Evolutionary conservation across 805 yeast species (phyloP), one percentile per base, ranked within the genome.

Genomic region (Lipomyces mesembrius): DNA sequence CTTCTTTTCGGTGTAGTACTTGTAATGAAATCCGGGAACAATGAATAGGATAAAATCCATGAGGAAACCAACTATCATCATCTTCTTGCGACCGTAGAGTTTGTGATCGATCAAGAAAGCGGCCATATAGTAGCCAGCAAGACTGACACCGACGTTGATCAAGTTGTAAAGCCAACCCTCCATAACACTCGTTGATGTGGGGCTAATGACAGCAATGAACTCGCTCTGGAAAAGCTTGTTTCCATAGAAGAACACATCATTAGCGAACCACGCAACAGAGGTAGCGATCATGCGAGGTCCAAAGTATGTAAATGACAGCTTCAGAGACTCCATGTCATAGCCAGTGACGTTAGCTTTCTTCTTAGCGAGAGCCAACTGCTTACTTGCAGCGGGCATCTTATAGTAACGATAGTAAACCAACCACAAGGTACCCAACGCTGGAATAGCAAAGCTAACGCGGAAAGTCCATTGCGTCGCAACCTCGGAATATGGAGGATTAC

Each of bases 221-320:
- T 69, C 46, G 22, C 71, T 58, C 65, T 74, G 76, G 77, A 85
- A 85, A 35, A 87, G 82, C 78, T 88, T 87, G 76, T 85, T 85
- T 57, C 90, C 89, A 75, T 87, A 87, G 67, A 87, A 83, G 72
- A 85, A 87, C 67, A 87, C 85, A 78, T 87, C 90, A 75, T 85
- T 84, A 71, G 84, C 79, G 79, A 86, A 87, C 90, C 90, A 87
- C 72, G 85, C 80, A 49, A 81, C 82, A 69, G 85, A 80, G 12
- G 88, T 84, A 55, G 88, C 89, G 29, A 85, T 3, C 32, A 63
- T 22, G 27, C 78, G 76, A 67, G 77, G 77, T 12, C 77, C 77
- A 61, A 77, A 78, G 68, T 74, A 67, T 17, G 55, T 29, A 67
- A 75, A 52, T 9, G 72, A 64, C 65, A 75, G 67, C 67, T 70